phyloP scores from a whole-genome alignment of 352 stramenopile genomes.

The Phytopythium aichiense region DNA sequence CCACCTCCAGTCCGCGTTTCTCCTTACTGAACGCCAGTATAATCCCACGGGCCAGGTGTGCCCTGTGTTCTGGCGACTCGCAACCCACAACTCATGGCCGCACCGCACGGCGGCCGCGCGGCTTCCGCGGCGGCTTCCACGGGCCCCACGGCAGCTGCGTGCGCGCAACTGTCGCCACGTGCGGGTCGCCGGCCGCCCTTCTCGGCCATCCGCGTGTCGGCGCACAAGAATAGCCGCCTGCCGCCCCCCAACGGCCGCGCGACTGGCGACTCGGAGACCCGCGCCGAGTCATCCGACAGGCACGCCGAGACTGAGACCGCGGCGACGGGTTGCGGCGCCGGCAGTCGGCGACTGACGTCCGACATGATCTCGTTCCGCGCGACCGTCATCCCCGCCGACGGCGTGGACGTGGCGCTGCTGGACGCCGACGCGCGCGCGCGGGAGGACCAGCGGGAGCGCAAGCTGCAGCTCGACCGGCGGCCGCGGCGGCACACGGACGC shows the following conservation, averaged over 20 bases:
- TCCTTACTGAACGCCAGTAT: background rate
- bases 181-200: background rate
- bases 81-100: background rate
- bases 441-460: background rate
- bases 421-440: background rate
- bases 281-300: too few relatives aligned
- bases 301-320: too few relatives aligned
- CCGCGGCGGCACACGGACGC: slow-evolving; percentile 1
- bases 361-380: slow-evolving; percentile 52
- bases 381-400: slow-evolving; percentile 20
- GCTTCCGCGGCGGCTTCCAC: background rate
- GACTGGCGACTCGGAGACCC: background rate
- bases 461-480: background rate
- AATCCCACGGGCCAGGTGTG: too few relatives aligned
- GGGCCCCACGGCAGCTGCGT: background rate
- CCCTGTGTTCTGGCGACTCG: background rate
- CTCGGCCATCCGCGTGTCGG: background rate
- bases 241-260: background rate
- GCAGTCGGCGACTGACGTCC: slow-evolving; percentile 23
- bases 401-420: slow-evolving; percentile 6
- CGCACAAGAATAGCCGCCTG: background rate
- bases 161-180: background rate
- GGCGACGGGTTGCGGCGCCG: background rate
- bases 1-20: background rate
- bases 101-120: background rate